phyloP scores from a whole-genome alignment of 129 eudicot species.

The Lactuca saligna region DNA sequence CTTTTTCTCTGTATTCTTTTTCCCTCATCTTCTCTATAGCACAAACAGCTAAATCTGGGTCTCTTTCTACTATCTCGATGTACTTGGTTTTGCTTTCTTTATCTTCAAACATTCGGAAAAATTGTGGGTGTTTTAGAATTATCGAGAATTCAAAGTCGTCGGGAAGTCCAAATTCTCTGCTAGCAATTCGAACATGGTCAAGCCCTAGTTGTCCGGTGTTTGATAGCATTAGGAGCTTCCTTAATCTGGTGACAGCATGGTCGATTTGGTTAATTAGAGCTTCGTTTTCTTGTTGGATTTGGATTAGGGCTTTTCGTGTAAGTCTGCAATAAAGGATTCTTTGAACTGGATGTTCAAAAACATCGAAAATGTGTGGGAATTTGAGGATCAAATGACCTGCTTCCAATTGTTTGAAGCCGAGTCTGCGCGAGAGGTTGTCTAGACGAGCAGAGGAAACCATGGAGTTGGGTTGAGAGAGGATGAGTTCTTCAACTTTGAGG shows the following conservation, averaged over 20 bases:
- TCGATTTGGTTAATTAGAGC: conserved; percentile 66
- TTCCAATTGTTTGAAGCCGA: conserved; percentile 78
- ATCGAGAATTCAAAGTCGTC: conserved; percentile 80
- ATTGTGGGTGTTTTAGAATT: conserved; percentile 66
- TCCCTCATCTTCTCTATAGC: conserved; percentile 71
- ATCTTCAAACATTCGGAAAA: conserved; percentile 75
- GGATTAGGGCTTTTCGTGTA: conserved; percentile 57
- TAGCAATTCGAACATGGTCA: conserved; percentile 74
- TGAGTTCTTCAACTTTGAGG: conserved; percentile 69
- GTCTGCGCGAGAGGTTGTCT: conserved; percentile 61
- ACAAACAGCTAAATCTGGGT: conserved; percentile 47
- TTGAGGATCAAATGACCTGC: conserved; percentile 72
- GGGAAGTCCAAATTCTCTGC: conserved; percentile 83
- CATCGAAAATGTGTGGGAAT: conserved; percentile 78
- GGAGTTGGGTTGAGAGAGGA: conserved; percentile 66
- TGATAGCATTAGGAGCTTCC: conserved; percentile 78
- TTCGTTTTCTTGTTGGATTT: conserved; percentile 74
- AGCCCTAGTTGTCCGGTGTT: conserved; percentile 64
- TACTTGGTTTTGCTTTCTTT: conserved; percentile 70
- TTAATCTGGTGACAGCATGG: conserved; percentile 55
- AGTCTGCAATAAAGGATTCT: conserved; percentile 79
- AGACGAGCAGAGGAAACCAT: conserved; percentile 70
- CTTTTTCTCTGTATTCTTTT: conserved; percentile 69
- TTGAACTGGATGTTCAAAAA: conserved; percentile 94
- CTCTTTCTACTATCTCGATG: conserved; percentile 61